A percentile compares a stretch with the other conserved stretches of the same genome.
Evolutionary conservation across 345 rosid genomes (phyloP).

Genomic region (Salix purpurea): DNA sequence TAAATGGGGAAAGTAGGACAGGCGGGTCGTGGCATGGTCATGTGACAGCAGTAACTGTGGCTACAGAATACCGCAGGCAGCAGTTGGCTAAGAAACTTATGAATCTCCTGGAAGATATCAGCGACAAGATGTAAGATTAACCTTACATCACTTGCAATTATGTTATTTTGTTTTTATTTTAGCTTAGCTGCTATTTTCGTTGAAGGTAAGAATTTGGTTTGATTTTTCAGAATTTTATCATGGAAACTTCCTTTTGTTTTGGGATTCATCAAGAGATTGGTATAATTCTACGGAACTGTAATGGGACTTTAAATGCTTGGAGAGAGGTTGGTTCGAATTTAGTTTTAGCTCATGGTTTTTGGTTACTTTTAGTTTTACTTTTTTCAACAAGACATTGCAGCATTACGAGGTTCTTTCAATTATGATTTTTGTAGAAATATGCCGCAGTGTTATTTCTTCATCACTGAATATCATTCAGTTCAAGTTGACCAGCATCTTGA

Average conservation of each 20-base stretch:
- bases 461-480: not conserved
- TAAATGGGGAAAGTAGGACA: conserved; percentile 94
- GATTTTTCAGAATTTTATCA: not conserved
- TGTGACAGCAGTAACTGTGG: conserved; percentile 91
- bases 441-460: not conserved
- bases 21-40: conserved; percentile 99
- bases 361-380: not conserved
- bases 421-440: not conserved
- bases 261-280: not conserved
- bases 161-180: not conserved
- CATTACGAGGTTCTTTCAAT: not conserved
- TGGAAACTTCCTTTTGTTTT: not conserved
- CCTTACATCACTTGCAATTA: not conserved
- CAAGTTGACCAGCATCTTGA: not conserved
- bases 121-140: conserved; percentile 77
- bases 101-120: conserved; percentile 80
- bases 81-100: conserved; percentile 83
- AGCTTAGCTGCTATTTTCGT: not conserved
- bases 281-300: not conserved
- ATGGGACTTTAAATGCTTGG: not conserved
- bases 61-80: conserved; percentile 84
- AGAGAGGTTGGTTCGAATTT: not conserved
- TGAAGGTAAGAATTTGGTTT: not conserved
- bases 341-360: not conserved
- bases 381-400: not conserved